Evolutionary conservation across 768 basidiomycete genomes (phyloP).

Genomic region (Rubroboletus satanas): DNA sequence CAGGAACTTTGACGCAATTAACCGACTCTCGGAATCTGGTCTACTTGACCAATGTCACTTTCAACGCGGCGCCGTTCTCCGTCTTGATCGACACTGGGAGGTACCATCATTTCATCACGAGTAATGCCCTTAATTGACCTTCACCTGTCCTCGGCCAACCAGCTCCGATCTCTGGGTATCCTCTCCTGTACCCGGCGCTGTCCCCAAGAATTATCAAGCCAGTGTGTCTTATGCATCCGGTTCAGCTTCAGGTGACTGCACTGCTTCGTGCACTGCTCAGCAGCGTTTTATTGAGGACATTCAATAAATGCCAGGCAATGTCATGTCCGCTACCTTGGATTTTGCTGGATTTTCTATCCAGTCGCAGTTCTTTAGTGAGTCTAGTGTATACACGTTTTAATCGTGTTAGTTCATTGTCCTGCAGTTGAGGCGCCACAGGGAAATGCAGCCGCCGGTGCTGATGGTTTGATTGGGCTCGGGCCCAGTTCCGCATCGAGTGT

Average conservation of each 20-base stretch:
- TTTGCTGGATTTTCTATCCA: constrained; percentile 44
- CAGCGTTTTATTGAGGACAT: neutral
- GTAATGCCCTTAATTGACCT: neutral
- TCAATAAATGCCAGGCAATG: constrained; percentile 18
- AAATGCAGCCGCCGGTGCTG: constrained; percentile 10
- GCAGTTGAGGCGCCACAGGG: constrained; percentile 19
- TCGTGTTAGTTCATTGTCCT: constrained; percentile 2
- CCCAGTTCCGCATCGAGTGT: constrained; percentile 55
- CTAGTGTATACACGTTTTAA: neutral
- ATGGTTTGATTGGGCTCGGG: constrained; percentile 55
- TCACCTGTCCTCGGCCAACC: constrained; percentile 6
- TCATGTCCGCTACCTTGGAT: constrained; percentile 27
- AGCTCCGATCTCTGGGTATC: constrained; percentile 69
- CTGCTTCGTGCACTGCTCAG: neutral
- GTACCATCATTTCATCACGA: constrained; percentile 19
- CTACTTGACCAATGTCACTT: constrained; percentile 38
- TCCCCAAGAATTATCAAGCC: constrained; percentile 35
- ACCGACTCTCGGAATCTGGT: constrained; percentile 30
- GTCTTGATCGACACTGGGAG: constrained; percentile 46
- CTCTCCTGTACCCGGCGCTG: constrained; percentile 38
- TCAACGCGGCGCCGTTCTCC: constrained; percentile 34
- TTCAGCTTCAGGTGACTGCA: constrained; percentile 41
- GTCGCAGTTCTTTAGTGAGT: constrained; percentile 35
- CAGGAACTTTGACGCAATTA: constrained; percentile 26
- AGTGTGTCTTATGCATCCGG: constrained; percentile 54